Evolutionary conservation across 2,329 filamentous ascomycete genomes (phyloP).

Genomic region (Rosellinia necatrix): DNA sequence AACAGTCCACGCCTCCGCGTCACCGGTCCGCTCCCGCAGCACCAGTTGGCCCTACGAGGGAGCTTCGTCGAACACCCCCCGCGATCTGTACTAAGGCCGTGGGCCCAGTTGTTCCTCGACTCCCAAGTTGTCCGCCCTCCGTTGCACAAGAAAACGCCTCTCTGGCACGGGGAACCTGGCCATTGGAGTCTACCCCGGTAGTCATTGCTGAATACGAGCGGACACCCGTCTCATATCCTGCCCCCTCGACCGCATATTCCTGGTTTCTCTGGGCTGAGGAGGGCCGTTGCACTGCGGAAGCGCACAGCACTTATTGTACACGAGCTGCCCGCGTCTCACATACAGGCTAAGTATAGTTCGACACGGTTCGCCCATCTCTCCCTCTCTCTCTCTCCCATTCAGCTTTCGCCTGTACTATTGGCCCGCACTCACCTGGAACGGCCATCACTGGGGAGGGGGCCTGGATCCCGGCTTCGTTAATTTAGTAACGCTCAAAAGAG

Average conservation of each 20-base stretch:
- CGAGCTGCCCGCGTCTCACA: slow-evolving; percentile 36
- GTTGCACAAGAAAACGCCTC: slow-evolving; percentile 44
- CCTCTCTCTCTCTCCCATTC: slow-evolving; percentile 33
- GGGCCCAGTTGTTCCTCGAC: slow-evolving; percentile 39
- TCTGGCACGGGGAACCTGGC: slow-evolving; percentile 41
- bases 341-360: slow-evolving; percentile 37
- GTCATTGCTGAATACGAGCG: slow-evolving; percentile 42
- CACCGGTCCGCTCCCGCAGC: slow-evolving; percentile 35
- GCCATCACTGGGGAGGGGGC: slow-evolving; percentile 37
- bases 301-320: slow-evolving; percentile 39
- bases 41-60: slow-evolving; percentile 31
- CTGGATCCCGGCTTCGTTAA: slow-evolving; percentile 29
- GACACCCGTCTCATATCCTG: slow-evolving; percentile 36
- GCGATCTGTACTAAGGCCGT: slow-evolving; percentile 39
- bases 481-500: slow-evolving; percentile 33
- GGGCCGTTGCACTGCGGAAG: slow-evolving; percentile 41
- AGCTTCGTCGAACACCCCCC: slow-evolving; percentile 28
- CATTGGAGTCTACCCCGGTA: slow-evolving; percentile 40
- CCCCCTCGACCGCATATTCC: slow-evolving; percentile 33
- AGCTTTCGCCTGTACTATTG: slow-evolving; percentile 37
- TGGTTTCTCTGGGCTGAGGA: slow-evolving; percentile 35
- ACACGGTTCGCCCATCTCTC: slow-evolving; percentile 33
- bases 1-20: slow-evolving; percentile 36
- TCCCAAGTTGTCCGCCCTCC: slow-evolving; percentile 33
- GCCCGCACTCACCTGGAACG: slow-evolving; percentile 35